Conservation (phyloP, 495 filamentous ascomycete species). For the Aspergillus affinis region DNA sequence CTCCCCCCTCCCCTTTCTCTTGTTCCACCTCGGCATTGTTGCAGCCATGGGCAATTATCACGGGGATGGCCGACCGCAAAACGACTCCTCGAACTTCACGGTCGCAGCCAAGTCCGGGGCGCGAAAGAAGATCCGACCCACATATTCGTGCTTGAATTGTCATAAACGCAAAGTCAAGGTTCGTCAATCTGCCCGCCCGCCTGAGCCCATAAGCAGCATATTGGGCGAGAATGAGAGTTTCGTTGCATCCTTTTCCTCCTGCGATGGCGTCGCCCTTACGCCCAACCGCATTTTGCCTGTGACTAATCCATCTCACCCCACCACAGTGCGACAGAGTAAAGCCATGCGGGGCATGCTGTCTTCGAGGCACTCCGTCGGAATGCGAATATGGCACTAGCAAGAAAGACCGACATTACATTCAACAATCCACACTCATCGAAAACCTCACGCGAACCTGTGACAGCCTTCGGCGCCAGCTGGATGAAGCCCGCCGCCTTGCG, state of each 20-base stretch:
- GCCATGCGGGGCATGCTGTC: constrained; percentile 30
- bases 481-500: constrained; percentile 19
- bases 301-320: constrained; percentile 2
- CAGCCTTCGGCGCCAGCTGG: constrained; percentile 20
- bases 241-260: background rate
- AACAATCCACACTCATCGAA: constrained; percentile 28
- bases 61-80: constrained; percentile 4
- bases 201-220: background rate
- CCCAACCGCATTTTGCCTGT: background rate
- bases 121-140: constrained; percentile 31
- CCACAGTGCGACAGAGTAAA: constrained; percentile 30
- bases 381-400: constrained; percentile 33
- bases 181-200: background rate
- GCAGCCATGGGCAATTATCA: constrained; percentile 5
- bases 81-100: constrained; percentile 5
- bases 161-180: constrained; percentile 36
- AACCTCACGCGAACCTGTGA: constrained; percentile 23
- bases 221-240: background rate
- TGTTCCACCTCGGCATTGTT: background rate
- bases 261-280: background rate
- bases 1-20: background rate
- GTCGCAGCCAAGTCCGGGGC: constrained; percentile 12
- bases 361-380: constrained; percentile 28
- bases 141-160: constrained; percentile 30
- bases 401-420: constrained; percentile 27